phyloP scores from a whole-genome alignment of 768 basidiomycete genomes.

The Glaciozyma martinii region DNA sequence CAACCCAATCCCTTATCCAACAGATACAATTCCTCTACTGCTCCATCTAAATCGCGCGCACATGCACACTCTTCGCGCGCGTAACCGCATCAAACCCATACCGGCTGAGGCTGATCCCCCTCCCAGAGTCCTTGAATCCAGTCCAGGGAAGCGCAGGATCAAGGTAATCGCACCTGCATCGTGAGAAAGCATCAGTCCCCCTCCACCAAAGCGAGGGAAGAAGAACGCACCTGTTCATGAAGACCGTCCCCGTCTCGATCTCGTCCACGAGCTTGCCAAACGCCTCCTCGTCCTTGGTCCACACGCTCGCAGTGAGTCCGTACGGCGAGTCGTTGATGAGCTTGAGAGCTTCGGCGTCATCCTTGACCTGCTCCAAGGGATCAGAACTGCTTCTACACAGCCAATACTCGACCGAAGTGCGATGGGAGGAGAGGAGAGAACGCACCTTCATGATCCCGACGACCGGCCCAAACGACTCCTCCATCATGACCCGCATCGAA shows the following conservation, averaged over 20 bases:
- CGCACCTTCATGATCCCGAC: conserved; percentile 82
- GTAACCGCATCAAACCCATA: conserved; percentile 50
- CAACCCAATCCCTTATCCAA: not conserved
- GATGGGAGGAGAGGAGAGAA: not conserved
- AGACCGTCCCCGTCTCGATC: conserved; percentile 84
- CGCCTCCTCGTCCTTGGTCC: conserved; percentile 65
- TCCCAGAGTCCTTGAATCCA: conserved; percentile 84
- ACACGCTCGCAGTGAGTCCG: conserved; percentile 87
- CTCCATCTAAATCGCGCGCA: conserved; percentile 1
- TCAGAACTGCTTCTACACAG: not conserved
- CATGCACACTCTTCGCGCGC: conserved; percentile 29
- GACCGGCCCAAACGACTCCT: conserved; percentile 59
- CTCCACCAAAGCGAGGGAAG: not conserved
- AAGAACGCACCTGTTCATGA: conserved; percentile 61
- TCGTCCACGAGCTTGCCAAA: conserved; percentile 62
- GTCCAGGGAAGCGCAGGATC: conserved; percentile 94
- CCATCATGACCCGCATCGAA: conserved; percentile 78
- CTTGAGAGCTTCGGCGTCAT: conserved; percentile 75
- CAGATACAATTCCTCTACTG: not conserved
- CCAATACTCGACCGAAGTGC: not conserved
- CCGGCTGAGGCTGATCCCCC: conserved; percentile 80
- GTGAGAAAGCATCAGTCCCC: conserved; percentile 13
- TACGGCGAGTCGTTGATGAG: conserved; percentile 97
- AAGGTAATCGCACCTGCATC: conserved; percentile 64
- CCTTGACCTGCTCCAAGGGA: conserved; percentile 49